Base-by-base conservation (phyloP, 371 early-diverging fungal species). In the Mortierella sp. region DNA sequence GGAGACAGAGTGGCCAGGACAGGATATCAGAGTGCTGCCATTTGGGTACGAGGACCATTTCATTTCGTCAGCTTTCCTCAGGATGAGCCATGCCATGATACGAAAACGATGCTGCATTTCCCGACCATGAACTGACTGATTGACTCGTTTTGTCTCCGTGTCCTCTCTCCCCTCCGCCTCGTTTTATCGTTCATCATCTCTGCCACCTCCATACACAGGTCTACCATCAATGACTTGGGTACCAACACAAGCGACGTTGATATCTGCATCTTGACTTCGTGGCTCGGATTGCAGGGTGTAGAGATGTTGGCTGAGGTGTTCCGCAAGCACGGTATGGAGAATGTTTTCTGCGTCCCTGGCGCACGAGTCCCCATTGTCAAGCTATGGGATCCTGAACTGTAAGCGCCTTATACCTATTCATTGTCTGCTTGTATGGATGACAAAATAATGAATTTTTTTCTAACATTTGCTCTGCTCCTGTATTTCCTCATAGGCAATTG, bases 321-420 rank as follows among this genome's bases (percentile, higher is more conserved):
- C 38, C 76, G 79, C 49, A 87, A 88, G 92, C 93, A 89, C 75
- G 93, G 93, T 32, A 92, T 93, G 90, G 88, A 91, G 63, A 83
- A 88, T 32, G 89, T 93, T 24, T 84, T 83, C 24, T 90, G 90
- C 63, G 90, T 94, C 46, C 89, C 92, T 41, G 84, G 90, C 56
- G 94, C 94, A 18, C 93, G 92, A 78, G 93, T 94, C 2, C 94
- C 94, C 0, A 93, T 94, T 75, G 92, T 93, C 41, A 90, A 91
- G 60, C 71, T 93, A 38, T 91, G 90, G 87, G 93, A 94, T 80
- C 91, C 91, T 38, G 89, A 88, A 76, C 80, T 90, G 94, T 94
- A 93, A 87, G 92, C 65, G 10, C 7, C 75, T 89, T 87, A 41
- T 56, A 82, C 7, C 72, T 96, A 8, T 91, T 94, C 41, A 54